Conservation (phyloP, 371 early-diverging fungal species). For the Globomyces sp. region DNA sequence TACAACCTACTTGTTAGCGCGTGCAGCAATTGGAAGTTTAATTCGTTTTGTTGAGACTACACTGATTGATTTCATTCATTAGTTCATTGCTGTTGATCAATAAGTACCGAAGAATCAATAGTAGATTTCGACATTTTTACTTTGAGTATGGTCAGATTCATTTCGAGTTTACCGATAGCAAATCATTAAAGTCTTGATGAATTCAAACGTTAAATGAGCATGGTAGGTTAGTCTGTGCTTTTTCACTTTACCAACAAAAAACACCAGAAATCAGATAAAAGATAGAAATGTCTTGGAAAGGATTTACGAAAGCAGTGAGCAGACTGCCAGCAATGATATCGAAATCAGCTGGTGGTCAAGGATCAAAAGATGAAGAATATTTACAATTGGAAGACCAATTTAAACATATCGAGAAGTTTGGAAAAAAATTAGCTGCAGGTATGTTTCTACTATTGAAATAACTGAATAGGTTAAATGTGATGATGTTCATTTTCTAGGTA, state of each 20-base stretch:
- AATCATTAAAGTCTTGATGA: too few relatives aligned
- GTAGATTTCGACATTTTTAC: background rate
- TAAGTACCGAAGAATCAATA: background rate
- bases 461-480: too few relatives aligned
- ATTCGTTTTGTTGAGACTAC: background rate
- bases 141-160: too few relatives aligned
- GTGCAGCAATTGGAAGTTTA: too few relatives aligned
- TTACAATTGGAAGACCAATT: conserved; percentile 60
- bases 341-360: conserved; percentile 44
- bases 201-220: too few relatives aligned
- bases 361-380: conserved; percentile 70
- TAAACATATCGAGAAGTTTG: conserved; percentile 54
- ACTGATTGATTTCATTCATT: background rate
- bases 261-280: background rate
- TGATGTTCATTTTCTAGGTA: too few relatives aligned
- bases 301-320: conserved; percentile 61
- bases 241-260: background rate
- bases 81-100: background rate
- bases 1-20: too few relatives aligned
- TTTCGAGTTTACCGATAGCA: too few relatives aligned
- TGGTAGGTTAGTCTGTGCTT: too few relatives aligned
- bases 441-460: too few relatives aligned
- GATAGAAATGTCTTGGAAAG: conserved; percentile 57
- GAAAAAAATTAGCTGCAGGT: conserved; percentile 51
- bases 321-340: conserved; percentile 60